phyloP scores from a whole-genome alignment of 2,329 filamentous ascomycete genomes.

The Xylaria sp. region DNA sequence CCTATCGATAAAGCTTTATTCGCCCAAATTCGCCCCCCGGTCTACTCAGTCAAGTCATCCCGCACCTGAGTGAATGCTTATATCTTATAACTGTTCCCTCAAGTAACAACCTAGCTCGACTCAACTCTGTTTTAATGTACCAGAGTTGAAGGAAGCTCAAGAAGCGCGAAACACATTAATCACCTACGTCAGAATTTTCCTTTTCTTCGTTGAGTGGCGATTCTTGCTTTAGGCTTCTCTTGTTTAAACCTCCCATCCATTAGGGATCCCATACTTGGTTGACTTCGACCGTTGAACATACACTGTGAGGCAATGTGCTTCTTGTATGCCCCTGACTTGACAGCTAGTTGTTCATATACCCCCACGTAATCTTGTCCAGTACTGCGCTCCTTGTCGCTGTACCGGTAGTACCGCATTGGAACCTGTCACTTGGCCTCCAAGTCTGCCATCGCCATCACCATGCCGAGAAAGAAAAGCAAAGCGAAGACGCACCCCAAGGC shows the following conservation, averaged over 20 bases:
- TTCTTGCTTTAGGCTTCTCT: constrained; percentile 1
- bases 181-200: neutral
- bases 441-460: constrained; percentile 19
- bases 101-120: neutral
- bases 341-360: constrained; percentile 18
- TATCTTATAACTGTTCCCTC: neutral
- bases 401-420: neutral
- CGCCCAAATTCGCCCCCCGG: constrained; percentile 17
- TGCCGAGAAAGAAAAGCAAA: constrained; percentile 43
- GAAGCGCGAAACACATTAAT: neutral
- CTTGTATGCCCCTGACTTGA: constrained; percentile 14
- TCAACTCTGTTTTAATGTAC: neutral
- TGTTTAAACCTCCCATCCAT: neutral
- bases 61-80: neutral
- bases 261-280: neutral
- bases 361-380: constrained; percentile 18
- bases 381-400: neutral
- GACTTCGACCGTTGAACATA: neutral
- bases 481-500: constrained; percentile 35
- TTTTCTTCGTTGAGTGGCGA: constrained; percentile 1
- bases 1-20: constrained; percentile 29
- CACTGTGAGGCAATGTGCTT: constrained; percentile 27
- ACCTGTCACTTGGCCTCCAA: neutral
- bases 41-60: neutral
- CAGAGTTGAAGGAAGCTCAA: neutral